phyloP scores from a whole-genome alignment of 1,284 basidiomycete genomes.

The Coniferiporia sulphurascens region DNA sequence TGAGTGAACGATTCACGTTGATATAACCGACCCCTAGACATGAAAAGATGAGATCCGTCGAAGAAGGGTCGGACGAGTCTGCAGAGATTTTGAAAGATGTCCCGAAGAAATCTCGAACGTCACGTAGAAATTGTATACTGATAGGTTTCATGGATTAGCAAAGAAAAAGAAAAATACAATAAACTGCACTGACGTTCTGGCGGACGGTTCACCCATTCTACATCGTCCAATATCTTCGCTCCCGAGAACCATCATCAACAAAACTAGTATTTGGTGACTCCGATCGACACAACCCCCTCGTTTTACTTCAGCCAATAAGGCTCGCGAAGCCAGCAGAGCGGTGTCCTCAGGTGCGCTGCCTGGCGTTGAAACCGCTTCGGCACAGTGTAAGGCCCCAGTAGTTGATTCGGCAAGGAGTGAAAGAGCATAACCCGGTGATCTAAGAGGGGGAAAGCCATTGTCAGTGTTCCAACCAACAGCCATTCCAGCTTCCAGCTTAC shows the following conservation, averaged over 20 bases:
- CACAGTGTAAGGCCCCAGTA: slow-evolving; percentile 83
- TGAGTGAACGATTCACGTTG: slow-evolving; percentile 70
- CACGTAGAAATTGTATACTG: slow-evolving; percentile 88
- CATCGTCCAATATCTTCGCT: slow-evolving; percentile 94
- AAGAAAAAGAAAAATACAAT: background rate
- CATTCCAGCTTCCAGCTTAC: slow-evolving; percentile 39
- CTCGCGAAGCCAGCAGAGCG: slow-evolving; percentile 73
- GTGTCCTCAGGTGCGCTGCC: slow-evolving; percentile 90
- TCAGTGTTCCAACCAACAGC: background rate
- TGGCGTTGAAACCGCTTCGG: slow-evolving; percentile 80
- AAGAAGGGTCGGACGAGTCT: slow-evolving; percentile 44
- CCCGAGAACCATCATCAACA: slow-evolving; percentile 90
- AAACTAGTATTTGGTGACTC: slow-evolving; percentile 83
- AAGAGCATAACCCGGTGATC: slow-evolving; percentile 94
- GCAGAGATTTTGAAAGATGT: slow-evolving; percentile 45
- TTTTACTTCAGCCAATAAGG: slow-evolving; percentile 75
- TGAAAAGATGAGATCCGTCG: slow-evolving; percentile 61
- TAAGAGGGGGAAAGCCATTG: slow-evolving; percentile 27
- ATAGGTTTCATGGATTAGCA: slow-evolving; percentile 4
- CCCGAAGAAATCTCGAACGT: slow-evolving; percentile 80
- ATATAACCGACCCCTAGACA: slow-evolving; percentile 78
- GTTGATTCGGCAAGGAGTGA: slow-evolving; percentile 90
- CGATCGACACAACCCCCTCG: slow-evolving; percentile 89
- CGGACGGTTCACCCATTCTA: slow-evolving; percentile 77
- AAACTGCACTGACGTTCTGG: slow-evolving; percentile 64